Percentiles rank a stretch among this genome's conserved stretches.
Conservation (phyloP, 306 rosid species). For the Pterocarpus macrocarpus region DNA sequence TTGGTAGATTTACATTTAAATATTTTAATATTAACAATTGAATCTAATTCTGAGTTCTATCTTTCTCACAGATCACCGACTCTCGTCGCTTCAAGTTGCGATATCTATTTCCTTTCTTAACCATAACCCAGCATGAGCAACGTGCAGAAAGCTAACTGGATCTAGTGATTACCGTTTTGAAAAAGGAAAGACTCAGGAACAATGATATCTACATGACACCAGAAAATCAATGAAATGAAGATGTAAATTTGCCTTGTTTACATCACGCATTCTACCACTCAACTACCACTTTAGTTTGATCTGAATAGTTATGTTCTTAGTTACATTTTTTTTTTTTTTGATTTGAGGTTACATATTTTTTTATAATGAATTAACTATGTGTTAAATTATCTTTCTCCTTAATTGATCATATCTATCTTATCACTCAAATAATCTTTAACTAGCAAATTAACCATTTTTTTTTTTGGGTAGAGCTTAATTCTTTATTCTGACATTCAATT, state of each 20-base stretch:
- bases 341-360: not conserved
- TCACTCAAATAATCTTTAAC: not conserved
- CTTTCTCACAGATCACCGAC: not conserved
- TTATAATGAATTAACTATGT: not conserved
- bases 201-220: conserved; percentile 4
- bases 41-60: not conserved
- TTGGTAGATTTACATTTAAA: too few species aligned
- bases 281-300: not conserved
- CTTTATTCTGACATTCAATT: too few species aligned
- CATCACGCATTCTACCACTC: not conserved
- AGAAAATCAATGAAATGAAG: not conserved
- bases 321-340: not conserved
- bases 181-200: not conserved
- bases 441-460: too few species aligned
- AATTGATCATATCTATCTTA: not conserved
- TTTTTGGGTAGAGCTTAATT: too few species aligned
- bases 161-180: not conserved
- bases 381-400: too few species aligned
- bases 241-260: not conserved
- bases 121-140: not conserved
- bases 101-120: not conserved
- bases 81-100: not conserved
- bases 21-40: too few species aligned
- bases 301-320: not conserved
- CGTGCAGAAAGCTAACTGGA: not conserved